phyloP scores from a whole-genome alignment of 2,329 filamentous ascomycete genomes.

The Aspergillus viridinutans region DNA sequence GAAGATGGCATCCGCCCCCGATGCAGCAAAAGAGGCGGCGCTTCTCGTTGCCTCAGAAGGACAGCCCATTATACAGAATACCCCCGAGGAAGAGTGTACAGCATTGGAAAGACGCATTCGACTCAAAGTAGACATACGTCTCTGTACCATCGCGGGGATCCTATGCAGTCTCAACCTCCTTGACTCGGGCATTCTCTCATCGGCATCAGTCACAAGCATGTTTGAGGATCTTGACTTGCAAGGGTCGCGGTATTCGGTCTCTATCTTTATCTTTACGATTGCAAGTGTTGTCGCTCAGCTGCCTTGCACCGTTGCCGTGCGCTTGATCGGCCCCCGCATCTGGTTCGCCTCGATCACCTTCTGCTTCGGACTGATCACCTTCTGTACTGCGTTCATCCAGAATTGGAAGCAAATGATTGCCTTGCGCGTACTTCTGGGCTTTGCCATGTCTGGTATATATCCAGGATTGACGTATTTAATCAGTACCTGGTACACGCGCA shows the following conservation, averaged over 20 bases:
- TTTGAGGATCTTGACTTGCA: constrained; percentile 59
- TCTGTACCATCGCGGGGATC: constrained; percentile 68
- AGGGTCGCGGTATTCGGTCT: constrained; percentile 63
- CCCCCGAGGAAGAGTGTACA: constrained; percentile 16
- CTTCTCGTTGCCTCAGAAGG: not conserved
- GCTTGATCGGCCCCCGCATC: constrained; percentile 59
- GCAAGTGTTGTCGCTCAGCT: constrained; percentile 65
- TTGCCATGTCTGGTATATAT: constrained; percentile 52
- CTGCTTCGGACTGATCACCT: constrained; percentile 60
- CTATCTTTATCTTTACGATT: constrained; percentile 71
- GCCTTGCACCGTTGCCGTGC: constrained; percentile 63
- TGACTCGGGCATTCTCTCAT: constrained; percentile 66
- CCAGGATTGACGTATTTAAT: constrained; percentile 44
- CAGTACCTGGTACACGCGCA: constrained; percentile 59
- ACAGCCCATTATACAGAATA: not conserved
- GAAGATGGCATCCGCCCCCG: not conserved
- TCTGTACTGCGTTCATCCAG: constrained; percentile 64
- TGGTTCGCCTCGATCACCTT: constrained; percentile 60
- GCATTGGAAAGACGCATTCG: constrained; percentile 48
- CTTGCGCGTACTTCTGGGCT: constrained; percentile 61
- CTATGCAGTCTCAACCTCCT: constrained; percentile 66
- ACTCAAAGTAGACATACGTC: constrained; percentile 61
- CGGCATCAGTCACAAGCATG: constrained; percentile 66
- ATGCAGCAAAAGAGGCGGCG: not conserved
- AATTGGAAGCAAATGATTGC: constrained; percentile 68